A percentile compares a stretch with the other conserved stretches of the same genome.
Evolutionary conservation across 306 rosid species (phyloP).

Genomic region (Lagenaria siceraria): DNA sequence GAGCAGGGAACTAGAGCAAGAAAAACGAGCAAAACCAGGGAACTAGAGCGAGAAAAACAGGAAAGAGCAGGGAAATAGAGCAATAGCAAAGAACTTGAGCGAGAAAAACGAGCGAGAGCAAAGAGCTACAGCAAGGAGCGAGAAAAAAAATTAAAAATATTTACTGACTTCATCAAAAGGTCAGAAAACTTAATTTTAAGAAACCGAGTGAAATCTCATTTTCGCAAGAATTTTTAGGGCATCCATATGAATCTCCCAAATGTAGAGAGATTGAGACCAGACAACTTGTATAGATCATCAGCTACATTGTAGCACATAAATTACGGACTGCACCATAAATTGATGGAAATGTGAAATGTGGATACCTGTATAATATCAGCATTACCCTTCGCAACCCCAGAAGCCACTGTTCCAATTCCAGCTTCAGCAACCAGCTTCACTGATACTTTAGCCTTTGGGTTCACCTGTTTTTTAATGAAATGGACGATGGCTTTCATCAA

Average conservation of each 20-base stretch:
- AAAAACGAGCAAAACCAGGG: too few relatives aligned
- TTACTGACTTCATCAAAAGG: too few relatives aligned
- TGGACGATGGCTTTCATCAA: slow-evolving; percentile 14
- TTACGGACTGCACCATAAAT: neutral
- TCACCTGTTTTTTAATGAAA: slow-evolving; percentile 50
- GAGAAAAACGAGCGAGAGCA: too few relatives aligned
- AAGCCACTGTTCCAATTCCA: slow-evolving; percentile 99
- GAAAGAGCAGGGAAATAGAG: too few relatives aligned
- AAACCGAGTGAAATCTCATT: too few relatives aligned
- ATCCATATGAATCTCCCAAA: neutral
- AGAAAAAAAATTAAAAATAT: too few relatives aligned
- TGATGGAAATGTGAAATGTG: neutral
- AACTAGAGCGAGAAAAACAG: too few relatives aligned
- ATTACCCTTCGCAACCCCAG: slow-evolving; percentile 98
- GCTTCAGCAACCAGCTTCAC: slow-evolving; percentile 97
- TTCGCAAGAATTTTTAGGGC: too few relatives aligned
- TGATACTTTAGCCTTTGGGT: slow-evolving; percentile 92
- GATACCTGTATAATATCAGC: slow-evolving; percentile 93
- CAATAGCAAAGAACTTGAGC: too few relatives aligned
- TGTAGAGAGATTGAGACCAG: neutral
- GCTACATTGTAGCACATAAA: neutral
- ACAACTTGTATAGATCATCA: neutral
- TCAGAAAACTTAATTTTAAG: too few relatives aligned
- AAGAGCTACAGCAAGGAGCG: too few relatives aligned
- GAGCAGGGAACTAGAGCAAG: too few relatives aligned